Base-by-base conservation (phyloP, 352 stramenopile species). In the Pythium monospermum region DNA sequence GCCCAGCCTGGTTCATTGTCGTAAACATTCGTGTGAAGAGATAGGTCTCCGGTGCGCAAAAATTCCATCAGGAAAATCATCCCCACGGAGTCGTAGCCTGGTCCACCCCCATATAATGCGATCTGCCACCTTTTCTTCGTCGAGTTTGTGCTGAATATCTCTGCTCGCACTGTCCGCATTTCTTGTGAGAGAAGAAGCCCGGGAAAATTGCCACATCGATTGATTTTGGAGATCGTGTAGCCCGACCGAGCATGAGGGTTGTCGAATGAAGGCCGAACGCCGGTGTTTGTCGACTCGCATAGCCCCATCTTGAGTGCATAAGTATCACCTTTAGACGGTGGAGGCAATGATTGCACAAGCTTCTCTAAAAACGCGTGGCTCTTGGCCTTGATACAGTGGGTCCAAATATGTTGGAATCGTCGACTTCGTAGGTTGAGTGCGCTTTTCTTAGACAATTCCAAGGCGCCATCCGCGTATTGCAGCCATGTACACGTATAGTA, bases 1-100 rank as follows among this genome's bases (percentile, higher is more conserved):
- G 68, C 49, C 77, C 77, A 89, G 0, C 77, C 77, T 0, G 71
- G 71, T 22, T 89, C 77, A 19, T 85, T 87, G 64, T 89, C 77
- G 40, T 85, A 89, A 28, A 89, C 71, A 6, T 67, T 79, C 6
- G 64, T 64, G 28, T 81, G 63, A 21, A 89, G 73, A 10, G 51
- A 49, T 8, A 79, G 46, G 30, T 85, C 63, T 18, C 32, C 44
- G 16, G 74, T 66, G 32, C 75, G 74, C 26, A 86, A 63, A 41
- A 71, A 85, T 22, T 76, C 57, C 21, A 69, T 61, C 49, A 89
- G 67, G 23, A 87, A 71, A 40, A 72, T 64, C 1, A 87, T 54
- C 26, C 77, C 77, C 21, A 80, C 54, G 1, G 58, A 57, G 35
- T 89, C 77, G 43, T 76, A 89, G 16, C 66, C 77, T 3, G 75